Percentiles rank a stretch among this genome's conserved stretches.
phyloP scores from a whole-genome alignment of 2,329 filamentous ascomycete genomes.

The Neofusicoccum sp. region DNA sequence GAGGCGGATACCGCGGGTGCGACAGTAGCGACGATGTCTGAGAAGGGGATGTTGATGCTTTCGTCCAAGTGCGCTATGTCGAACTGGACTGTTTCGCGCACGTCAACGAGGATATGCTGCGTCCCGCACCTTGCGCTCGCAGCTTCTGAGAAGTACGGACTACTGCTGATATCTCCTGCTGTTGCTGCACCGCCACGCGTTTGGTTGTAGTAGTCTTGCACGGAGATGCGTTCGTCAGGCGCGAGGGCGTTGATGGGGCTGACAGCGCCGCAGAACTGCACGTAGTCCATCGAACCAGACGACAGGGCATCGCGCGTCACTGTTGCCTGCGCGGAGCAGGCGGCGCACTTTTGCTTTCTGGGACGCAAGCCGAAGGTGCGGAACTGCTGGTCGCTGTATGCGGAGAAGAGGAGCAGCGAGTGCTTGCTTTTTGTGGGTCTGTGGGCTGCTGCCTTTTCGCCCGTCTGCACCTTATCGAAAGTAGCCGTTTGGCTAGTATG shows the following conservation, averaged over 20 bases:
- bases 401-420: conserved; percentile 58
- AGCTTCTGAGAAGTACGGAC: not conserved
- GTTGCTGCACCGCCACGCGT: conserved; percentile 26
- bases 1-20: conserved; percentile 6
- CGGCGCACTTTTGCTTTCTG: conserved; percentile 70
- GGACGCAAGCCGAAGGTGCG: conserved; percentile 74
- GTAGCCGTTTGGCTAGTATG: not conserved
- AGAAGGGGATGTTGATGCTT: conserved; percentile 75
- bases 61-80: conserved; percentile 75
- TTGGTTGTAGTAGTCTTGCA: conserved; percentile 58
- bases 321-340: conserved; percentile 67
- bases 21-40: conserved; percentile 46
- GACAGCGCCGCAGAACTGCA: conserved; percentile 76
- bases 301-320: conserved; percentile 66
- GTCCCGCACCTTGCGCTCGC: conserved; percentile 15
- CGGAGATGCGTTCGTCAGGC: conserved; percentile 69
- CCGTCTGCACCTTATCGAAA: conserved; percentile 28
- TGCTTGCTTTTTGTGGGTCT: conserved; percentile 31
- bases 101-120: conserved; percentile 68
- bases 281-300: conserved; percentile 75
- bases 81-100: conserved; percentile 82
- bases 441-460: conserved; percentile 29
- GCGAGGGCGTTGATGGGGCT: conserved; percentile 59
- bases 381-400: conserved; percentile 61
- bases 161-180: not conserved